Evolutionary conservation across 2,329 filamentous ascomycete genomes (phyloP), one percentile per base, ranked within the genome.

Genomic region (Colletotrichum spinosum): DNA sequence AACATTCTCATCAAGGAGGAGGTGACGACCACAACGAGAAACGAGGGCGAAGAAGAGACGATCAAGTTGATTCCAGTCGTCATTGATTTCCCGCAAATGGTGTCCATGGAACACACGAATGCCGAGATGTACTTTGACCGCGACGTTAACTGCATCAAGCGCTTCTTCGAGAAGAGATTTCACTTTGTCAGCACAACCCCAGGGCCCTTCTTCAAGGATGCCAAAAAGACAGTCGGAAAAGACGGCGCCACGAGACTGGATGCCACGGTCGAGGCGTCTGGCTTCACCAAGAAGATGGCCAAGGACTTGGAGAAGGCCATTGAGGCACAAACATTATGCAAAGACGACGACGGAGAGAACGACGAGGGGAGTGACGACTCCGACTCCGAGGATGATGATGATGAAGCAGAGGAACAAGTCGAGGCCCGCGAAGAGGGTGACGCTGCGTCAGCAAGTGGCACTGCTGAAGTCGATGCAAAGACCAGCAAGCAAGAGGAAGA

Each of bases 11-110:
- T 99, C 76, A 93, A 96, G 75, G 95, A 98, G 76, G 88, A 84
- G 60, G 81, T 75, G 58, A 70, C 71, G 3, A 74, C 70, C 8
- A 50, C 44, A 48, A 74, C 39, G 71, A 76, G 72, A 13, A 78
- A 78, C 25, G 77, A 79, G 6, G 78, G 83, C 7, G 74, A 83
- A 71, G 69, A 76, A 46, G 79, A 83, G 71, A 65, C 74, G 0
- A 69, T 92, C 58, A 84, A 78, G 39, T 81, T 97, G 34, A 88
- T 88, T 7, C 96, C 96, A 1, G 88, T 97, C 58, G 81, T 99
- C 50, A 99, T 99, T 72, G 97, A 99, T 80, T 99, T 99, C 74
- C 96, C 96, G 0, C 96, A 99, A 76, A 98, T 97, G 91, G 89
- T 99, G 2, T 98, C 95, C 1, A 93, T 97, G 76, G 93, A 97